phyloP scores from a whole-genome alignment of 192 early-diverging fungal species.

The Umbelopsis isabellina region DNA sequence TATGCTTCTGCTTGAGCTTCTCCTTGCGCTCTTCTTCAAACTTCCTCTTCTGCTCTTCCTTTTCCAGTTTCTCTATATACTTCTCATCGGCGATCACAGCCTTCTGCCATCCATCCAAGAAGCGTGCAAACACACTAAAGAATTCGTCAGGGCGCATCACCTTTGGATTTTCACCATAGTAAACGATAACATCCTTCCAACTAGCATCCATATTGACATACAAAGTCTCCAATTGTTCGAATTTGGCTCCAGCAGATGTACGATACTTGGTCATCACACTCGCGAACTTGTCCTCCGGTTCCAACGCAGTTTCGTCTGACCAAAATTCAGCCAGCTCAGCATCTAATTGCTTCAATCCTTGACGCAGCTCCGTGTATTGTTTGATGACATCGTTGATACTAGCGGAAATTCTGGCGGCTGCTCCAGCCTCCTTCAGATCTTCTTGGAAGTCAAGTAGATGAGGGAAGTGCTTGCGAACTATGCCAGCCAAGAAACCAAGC shows the following conservation, averaged over 20 bases:
- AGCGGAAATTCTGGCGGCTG: slow-evolving; percentile 59
- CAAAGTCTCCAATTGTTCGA: slow-evolving; percentile 55
- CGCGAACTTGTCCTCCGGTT: slow-evolving; percentile 66
- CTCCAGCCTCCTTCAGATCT: slow-evolving; percentile 67
- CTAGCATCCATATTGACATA: slow-evolving; percentile 67
- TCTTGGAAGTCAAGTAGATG: slow-evolving; percentile 59
- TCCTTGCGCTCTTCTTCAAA: slow-evolving; percentile 28
- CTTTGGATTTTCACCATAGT: slow-evolving; percentile 72
- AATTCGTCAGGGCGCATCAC: slow-evolving; percentile 77
- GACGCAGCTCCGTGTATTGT: slow-evolving; percentile 38
- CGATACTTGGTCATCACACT: slow-evolving; percentile 67
- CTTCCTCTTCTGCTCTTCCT: slow-evolving; percentile 40
- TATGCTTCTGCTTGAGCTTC: slow-evolving; percentile 16
- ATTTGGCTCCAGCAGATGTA: slow-evolving; percentile 58
- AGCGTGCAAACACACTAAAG: slow-evolving; percentile 77
- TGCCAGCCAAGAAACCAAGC: slow-evolving; percentile 70
- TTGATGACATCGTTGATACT: slow-evolving; percentile 37
- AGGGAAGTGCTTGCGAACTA: slow-evolving; percentile 65
- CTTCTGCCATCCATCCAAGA: slow-evolving; percentile 64
- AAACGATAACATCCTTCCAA: slow-evolving; percentile 67
- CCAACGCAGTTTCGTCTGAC: slow-evolving; percentile 38
- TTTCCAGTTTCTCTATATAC: slow-evolving; percentile 33
- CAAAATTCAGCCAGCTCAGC: slow-evolving; percentile 47
- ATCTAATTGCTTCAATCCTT: slow-evolving; percentile 48
- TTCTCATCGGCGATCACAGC: slow-evolving; percentile 21